Evolutionary conservation across 805 yeast genomes (phyloP).

Genomic region (Metschnikowia bowlesiae): DNA sequence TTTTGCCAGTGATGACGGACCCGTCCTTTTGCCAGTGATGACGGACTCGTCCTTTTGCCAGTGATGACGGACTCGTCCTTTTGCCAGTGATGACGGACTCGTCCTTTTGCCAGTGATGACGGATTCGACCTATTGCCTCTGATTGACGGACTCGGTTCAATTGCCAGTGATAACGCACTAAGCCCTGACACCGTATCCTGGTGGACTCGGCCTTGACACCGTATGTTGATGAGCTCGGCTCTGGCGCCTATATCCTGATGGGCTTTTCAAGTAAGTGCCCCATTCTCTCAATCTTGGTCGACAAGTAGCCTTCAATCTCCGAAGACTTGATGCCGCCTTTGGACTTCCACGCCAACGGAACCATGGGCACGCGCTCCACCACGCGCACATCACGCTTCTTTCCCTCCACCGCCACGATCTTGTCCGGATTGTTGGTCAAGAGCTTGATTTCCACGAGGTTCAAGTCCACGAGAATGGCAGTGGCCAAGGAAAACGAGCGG

Average conservation of each 20-base stretch:
- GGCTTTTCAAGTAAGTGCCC: constrained; percentile 77
- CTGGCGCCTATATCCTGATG: constrained; percentile 18
- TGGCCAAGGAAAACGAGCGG: constrained; percentile 89
- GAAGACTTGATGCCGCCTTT: constrained; percentile 67
- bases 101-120: no score
- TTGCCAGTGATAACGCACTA: no score
- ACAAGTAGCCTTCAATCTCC: constrained; percentile 88
- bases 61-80: no score
- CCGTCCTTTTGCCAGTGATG: no score
- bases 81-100: no score
- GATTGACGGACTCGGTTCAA: no score
- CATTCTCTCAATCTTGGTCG: constrained; percentile 95
- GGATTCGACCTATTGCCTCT: no score
- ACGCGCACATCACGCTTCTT: constrained; percentile 69
- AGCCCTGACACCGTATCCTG: no score
- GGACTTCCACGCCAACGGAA: constrained; percentile 84
- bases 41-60: no score
- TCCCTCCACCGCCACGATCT: constrained; percentile 92
- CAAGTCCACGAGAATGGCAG: constrained; percentile 83
- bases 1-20: no score
- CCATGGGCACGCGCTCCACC: constrained; percentile 90
- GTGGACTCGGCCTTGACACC: no score
- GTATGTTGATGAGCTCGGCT: no score
- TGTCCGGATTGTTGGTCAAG: constrained; percentile 94
- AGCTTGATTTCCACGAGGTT: constrained; percentile 69